Evolutionary conservation across 805 yeast species (phyloP), one percentile per base, ranked within the genome.

Genomic region (Lachancea sp.): DNA sequence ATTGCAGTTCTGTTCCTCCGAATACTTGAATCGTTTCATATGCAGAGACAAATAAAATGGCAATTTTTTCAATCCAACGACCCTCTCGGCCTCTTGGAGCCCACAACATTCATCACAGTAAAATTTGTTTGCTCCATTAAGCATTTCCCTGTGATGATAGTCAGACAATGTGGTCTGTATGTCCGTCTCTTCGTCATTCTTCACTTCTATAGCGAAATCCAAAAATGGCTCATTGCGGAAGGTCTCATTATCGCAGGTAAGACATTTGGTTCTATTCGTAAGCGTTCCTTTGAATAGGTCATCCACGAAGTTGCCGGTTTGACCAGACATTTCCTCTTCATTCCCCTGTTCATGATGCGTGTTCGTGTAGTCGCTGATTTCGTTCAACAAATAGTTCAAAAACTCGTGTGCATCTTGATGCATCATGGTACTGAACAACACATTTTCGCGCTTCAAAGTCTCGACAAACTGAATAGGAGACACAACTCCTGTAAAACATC

Each of bases 391-490:
- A 58, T 85, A 90, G 62, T 90, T 91, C 59, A 90, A 74, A 64
- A 93, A 93, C 66, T 93, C 99, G 65, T 93, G 99, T 4, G 98
- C 97, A 70, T 93, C 99, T 61, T 93, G 99, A 62, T 93, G 99
- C 96, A 89, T 90, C 36, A 85, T 81, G 46, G 88, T 82, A 50
- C 95, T 72, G 63, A 93, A 93, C 56, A 91, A 69, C 54, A 81
- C 85, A 60, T 91, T 93, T 52, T 86, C 90, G 46, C 76, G 76
- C 62, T 88, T 91, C 44, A 91, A 69, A 43, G 82, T 82, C 38
- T 79, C 82, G 36, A 93, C 77, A 40, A 93, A 75, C 53, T 77
- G 74, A 25, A 72, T 69, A 0, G 98, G 96, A 1, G 95, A 85
- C 0, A 88, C 90, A 1, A 93, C 86, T 3, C 98, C 98, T 1